Percentiles rank a stretch among this genome's conserved stretches.
phyloP scores from a whole-genome alignment of 1,284 basidiomycete genomes.

The Xerocomus tenax region DNA sequence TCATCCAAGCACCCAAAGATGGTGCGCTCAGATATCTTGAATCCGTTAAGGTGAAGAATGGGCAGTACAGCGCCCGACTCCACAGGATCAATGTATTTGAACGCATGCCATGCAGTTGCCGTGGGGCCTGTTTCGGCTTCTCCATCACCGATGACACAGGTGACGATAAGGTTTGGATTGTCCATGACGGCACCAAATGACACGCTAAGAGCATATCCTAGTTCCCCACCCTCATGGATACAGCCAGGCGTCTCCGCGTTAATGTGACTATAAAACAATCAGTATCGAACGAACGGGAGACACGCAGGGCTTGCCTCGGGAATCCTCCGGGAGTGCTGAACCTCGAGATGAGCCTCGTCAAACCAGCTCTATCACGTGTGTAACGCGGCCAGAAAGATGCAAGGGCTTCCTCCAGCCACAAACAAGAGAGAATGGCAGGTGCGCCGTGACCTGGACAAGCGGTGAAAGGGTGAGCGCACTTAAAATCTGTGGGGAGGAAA shows the following conservation, averaged over 20 bases:
- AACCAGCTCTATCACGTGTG: conserved; percentile 52
- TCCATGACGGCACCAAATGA: conserved; percentile 85
- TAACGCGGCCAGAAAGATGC: conserved; percentile 67
- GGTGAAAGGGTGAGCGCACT: neutral
- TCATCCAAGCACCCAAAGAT: conserved; percentile 88
- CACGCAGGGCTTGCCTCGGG: conserved; percentile 39
- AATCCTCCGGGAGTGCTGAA: conserved; percentile 64
- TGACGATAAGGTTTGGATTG: conserved; percentile 73
- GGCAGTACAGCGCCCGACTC: conserved; percentile 84
- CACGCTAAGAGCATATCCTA: conserved; percentile 81
- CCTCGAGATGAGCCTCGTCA: conserved; percentile 55
- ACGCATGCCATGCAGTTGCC: conserved; percentile 75
- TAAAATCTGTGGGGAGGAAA: neutral
- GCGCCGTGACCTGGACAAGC: conserved; percentile 59
- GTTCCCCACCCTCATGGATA: conserved; percentile 86
- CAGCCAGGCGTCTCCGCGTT: conserved; percentile 77
- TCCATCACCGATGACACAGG: conserved; percentile 78
- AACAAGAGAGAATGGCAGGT: conserved; percentile 69
- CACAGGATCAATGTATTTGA: conserved; percentile 86
- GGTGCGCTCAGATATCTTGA: conserved; percentile 83
- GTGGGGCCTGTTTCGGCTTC: conserved; percentile 84
- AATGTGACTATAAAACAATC: conserved; percentile 43
- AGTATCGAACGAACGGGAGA: neutral
- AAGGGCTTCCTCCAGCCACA: conserved; percentile 78
- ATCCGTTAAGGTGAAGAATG: conserved; percentile 77